Evolutionary conservation across 2,329 filamentous ascomycete genomes (phyloP).

Genomic region (Didymella keratinophila): DNA sequence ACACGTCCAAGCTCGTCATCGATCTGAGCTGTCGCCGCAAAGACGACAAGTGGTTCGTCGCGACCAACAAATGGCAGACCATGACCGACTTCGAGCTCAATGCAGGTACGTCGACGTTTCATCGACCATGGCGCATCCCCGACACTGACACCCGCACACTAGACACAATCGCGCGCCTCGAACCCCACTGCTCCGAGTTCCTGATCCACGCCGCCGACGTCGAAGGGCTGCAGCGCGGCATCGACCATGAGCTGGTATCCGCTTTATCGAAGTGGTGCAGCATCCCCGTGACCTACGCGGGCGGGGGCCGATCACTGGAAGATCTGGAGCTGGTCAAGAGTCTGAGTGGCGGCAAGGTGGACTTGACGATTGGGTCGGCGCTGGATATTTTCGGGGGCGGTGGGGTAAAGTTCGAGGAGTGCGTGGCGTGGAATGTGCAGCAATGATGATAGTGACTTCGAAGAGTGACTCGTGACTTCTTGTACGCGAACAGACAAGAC

Average conservation of each 20-base stretch:
- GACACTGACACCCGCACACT: too few relatives aligned
- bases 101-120: conserved; percentile 65
- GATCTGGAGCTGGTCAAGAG: conserved; percentile 84
- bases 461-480: too few relatives aligned
- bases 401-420: conserved; percentile 87
- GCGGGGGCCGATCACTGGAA: conserved; percentile 82
- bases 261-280: conserved; percentile 83
- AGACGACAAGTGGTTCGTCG: conserved; percentile 87
- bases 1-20: conserved; percentile 85
- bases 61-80: conserved; percentile 99
- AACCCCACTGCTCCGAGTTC: conserved; percentile 95
- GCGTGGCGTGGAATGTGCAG: conserved; percentile 80
- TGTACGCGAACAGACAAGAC: too few relatives aligned
- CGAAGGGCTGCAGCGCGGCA: conserved; percentile 88
- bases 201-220: conserved; percentile 97
- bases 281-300: conserved; percentile 95
- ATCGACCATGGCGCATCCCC: too few relatives aligned
- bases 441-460: conserved; percentile 20
- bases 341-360: conserved; percentile 81
- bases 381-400: conserved; percentile 93
- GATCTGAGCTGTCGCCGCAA: conserved; percentile 89
- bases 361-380: conserved; percentile 95
- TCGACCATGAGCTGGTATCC: conserved; percentile 84
- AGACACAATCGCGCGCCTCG: conserved; percentile 82
- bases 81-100: conserved; percentile 96